Conservation (phyloP, 2,329 filamentous ascomycete genomes). For the Botrytis fragariae region DNA sequence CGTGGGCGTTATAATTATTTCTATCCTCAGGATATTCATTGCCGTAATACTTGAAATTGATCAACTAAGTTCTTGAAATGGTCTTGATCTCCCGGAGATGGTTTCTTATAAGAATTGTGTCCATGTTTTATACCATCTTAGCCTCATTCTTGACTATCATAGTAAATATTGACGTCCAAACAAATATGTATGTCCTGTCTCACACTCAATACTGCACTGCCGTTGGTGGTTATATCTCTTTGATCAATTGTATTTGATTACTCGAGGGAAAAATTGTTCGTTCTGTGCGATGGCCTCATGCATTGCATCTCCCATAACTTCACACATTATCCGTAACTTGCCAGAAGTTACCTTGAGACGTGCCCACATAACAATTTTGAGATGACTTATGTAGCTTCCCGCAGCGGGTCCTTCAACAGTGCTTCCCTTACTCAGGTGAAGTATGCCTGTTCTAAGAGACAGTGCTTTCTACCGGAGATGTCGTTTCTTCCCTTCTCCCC, state of each 20-base stretch:
- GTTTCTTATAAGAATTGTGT: not conserved
- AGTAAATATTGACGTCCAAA: not conserved
- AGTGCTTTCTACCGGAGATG: not conserved
- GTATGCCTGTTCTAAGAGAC: not conserved
- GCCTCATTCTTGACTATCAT: not conserved
- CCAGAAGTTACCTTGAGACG: not conserved
- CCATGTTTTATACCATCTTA: not conserved
- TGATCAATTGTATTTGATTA: not conserved
- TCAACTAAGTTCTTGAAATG: not conserved
- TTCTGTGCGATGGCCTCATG: too few relatives aligned
- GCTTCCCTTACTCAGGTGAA: not conserved
- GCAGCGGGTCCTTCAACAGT: not conserved
- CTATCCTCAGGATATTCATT: not conserved
- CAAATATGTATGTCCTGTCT: too few relatives aligned
- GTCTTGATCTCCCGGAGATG: not conserved
- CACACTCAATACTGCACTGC: not conserved
- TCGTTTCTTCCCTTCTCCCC: too few relatives aligned
- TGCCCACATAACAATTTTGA: not conserved
- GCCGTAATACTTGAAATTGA: not conserved
- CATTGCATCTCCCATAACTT: not conserved
- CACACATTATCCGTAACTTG: not conserved
- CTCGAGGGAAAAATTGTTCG: not conserved
- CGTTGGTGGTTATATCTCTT: not conserved
- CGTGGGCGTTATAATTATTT: not conserved
- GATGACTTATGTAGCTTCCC: not conserved